Evolutionary conservation across 2,329 filamentous ascomycete genomes (phyloP), one percentile per base, ranked within the genome.

Genomic region (Ceratocystis smalleyi): DNA sequence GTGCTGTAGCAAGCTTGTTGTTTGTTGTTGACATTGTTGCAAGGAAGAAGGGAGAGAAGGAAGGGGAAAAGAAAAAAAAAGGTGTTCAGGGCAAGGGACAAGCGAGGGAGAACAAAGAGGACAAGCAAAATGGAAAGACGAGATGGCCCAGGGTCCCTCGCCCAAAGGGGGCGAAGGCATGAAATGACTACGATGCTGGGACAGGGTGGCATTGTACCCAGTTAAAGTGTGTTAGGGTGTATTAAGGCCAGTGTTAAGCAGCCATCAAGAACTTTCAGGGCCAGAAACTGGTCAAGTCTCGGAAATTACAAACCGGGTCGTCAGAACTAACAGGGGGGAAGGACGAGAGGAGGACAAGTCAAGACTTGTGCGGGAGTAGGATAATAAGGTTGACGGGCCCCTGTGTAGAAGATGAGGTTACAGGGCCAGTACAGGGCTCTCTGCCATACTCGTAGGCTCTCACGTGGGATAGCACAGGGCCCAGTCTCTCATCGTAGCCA

Each of bases 1-100:
- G 24, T 57, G 24, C 24, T 35, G 8, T 57, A 57, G 30, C 24
- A 57, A 57, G 54, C 54, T 35, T 32, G 54, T 57, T 57, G 24
- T 57, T 30, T 57, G 54, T 57, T 57, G 54, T 57, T 24, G 19
- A 24, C 54, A 35, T 57, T 30, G n/a, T 57, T 32, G 54, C 54
- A 57, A 35, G 54, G 54, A 57, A 35, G 54, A 57, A 57, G 49
- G 35, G 35, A 12, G 35, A 40, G 35, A 40, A 35, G 32, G 32
- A 35, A 35, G 35, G 35, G 35, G 10, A 10, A 27, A 27, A 27
- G 5, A 49, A 5, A 22, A 24, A 17, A 54, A 27, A 35, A 35
- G 22, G 8, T 10, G 22, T 57, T 30, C 24, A 57, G n/a, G 54
- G 24, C 5, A 57, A n/a, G 54, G 30, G 54, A 32, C 54, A 35